Evolutionary conservation across 139 green algal genomes (phyloP).

Genomic region (Coccomyxa sp.): DNA sequence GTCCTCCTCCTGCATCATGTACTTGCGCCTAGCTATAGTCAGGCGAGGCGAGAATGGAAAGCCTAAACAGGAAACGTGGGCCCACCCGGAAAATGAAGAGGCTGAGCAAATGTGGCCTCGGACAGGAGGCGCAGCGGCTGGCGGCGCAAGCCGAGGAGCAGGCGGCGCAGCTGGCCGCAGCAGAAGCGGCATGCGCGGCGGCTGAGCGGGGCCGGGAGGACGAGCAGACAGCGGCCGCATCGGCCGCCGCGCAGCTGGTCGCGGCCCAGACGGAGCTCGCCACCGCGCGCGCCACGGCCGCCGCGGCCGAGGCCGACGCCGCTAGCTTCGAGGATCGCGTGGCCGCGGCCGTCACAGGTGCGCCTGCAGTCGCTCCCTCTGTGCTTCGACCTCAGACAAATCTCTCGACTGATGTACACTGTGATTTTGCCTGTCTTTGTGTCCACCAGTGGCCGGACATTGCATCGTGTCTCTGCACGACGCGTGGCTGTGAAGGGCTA

Average conservation of each 20-base stretch:
- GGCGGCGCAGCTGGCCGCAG: no score
- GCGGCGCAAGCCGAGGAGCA: not conserved
- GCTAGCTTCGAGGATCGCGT: not conserved
- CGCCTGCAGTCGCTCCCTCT: not conserved
- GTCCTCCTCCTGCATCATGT: no score
- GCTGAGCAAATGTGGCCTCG: no score
- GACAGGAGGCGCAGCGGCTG: conserved; percentile 1
- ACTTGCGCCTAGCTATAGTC: no score
- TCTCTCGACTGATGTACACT: not conserved
- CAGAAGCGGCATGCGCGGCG: not conserved
- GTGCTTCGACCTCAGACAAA: not conserved
- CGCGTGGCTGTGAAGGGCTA: no score
- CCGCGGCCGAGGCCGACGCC: not conserved
- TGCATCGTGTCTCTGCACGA: not conserved
- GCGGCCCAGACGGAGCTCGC: not conserved
- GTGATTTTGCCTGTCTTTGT: not conserved
- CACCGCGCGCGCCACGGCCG: not conserved
- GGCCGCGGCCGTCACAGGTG: not conserved
- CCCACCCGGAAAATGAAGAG: no score
- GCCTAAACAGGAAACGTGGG: no score
- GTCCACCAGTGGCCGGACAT: not conserved
- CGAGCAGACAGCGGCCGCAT: conserved; percentile 8
- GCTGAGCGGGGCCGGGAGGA: not conserved
- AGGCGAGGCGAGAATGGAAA: no score
- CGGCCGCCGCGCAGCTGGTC: conserved; percentile 3